A percentile compares a stretch with the other conserved stretches of the same genome.
These are phyloP conservation scores for rapeseed (Brassica napus) DNA, from an alignment of 345 rosid genomes.

Conservation along the genomic window Da-Ae NC_063439.1:27317501-27318000, in stretches of 20 bases:
- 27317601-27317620: slow-evolving; percentile 66
- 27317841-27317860: slow-evolving; percentile 47
- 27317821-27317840: slow-evolving; percentile 31
- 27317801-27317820: slow-evolving; percentile 53
- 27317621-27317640: slow-evolving; percentile 40
- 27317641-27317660: slow-evolving; percentile 44
- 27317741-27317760: slow-evolving; percentile 44
- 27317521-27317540: slow-evolving; percentile 58
- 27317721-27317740: slow-evolving; percentile 37
- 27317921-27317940: slow-evolving; percentile 54
- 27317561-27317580: slow-evolving; percentile 60
- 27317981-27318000: slow-evolving; percentile 31
- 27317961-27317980: slow-evolving; percentile 31
- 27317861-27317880: slow-evolving; percentile 53
- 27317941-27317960: slow-evolving; percentile 60
- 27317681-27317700: slow-evolving; percentile 56
- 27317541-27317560: slow-evolving; percentile 58
- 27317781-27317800: slow-evolving; percentile 50
- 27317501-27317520: slow-evolving; percentile 53
- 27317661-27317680: slow-evolving; percentile 23
- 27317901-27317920: slow-evolving; percentile 55
- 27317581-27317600: slow-evolving; percentile 53
- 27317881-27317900: slow-evolving; percentile 64
- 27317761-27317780: slow-evolving; percentile 47
- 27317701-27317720: slow-evolving; percentile 39